phyloP scores from a whole-genome alignment of 768 basidiomycete genomes.

The Neoboletus magnificus region DNA sequence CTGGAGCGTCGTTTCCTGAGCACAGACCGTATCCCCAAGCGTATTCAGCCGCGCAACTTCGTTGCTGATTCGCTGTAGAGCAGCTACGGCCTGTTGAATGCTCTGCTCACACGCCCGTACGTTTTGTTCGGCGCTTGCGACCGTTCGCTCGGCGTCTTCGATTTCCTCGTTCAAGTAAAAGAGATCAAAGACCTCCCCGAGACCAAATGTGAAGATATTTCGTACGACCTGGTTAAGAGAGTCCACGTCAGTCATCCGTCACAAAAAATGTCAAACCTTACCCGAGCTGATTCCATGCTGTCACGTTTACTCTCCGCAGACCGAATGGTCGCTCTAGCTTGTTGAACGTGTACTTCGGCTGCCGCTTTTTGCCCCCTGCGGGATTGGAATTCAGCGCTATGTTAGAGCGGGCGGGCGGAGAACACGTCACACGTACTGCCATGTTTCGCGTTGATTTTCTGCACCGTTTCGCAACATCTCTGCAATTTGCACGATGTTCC shows the following conservation, averaged over 20 bases:
- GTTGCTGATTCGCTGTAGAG: neutral
- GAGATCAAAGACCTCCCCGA: slow-evolving; percentile 15
- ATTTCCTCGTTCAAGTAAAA: slow-evolving; percentile 18
- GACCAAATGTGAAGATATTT: slow-evolving; percentile 12
- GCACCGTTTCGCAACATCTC: neutral
- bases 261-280: neutral
- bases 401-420: neutral
- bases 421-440: slow-evolving; percentile 2
- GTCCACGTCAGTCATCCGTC: neutral
- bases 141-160: slow-evolving; percentile 1
- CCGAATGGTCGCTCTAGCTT: slow-evolving; percentile 12
- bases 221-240: slow-evolving; percentile 6
- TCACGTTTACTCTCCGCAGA: slow-evolving; percentile 13
- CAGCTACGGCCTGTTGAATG: slow-evolving; percentile 4
- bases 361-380: slow-evolving; percentile 1
- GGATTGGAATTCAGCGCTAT: neutral
- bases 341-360: slow-evolving; percentile 1
- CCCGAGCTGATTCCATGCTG: slow-evolving; percentile 14
- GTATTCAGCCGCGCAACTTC: slow-evolving; percentile 2
- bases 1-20: slow-evolving; percentile 6
- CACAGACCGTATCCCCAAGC: neutral
- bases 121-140: slow-evolving; percentile 6
- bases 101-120: slow-evolving; percentile 3
- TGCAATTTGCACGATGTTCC: neutral
- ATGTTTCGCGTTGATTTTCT: slow-evolving; percentile 1